These are phyloP conservation scores for Suhomyces xylopsoci DNA, from an alignment of 805 yeast genomes.

Conservation along the genomic window DNA sequence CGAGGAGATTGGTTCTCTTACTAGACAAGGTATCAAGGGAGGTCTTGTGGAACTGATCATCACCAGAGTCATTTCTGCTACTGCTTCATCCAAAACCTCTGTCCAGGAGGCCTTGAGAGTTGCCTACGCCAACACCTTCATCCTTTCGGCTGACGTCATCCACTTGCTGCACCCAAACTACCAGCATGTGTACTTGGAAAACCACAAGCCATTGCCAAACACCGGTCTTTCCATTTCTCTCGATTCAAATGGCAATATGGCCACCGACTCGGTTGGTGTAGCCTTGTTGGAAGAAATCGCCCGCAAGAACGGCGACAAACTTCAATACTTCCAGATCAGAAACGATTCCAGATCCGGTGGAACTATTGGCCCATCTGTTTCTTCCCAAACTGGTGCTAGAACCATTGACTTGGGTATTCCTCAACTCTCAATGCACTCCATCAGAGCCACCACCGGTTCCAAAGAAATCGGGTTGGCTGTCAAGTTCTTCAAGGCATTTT, in stretches of 20 bases:
- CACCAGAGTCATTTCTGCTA: conserved; percentile 44
- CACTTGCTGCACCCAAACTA: conserved; percentile 84
- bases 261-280: conserved; percentile 72
- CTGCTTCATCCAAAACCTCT: conserved; percentile 23
- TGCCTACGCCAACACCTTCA: conserved; percentile 69
- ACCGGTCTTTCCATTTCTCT: conserved; percentile 66
- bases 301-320: conserved; percentile 53
- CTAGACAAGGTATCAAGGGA: conserved; percentile 82
- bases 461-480: conserved; percentile 74
- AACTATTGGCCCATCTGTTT: conserved; percentile 75
- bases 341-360: conserved; percentile 86
- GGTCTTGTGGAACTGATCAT: conserved; percentile 66
- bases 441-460: conserved; percentile 77
- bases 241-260: conserved; percentile 82
- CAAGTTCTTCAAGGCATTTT: conserved; percentile 69
- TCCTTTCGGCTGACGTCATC: conserved; percentile 80
- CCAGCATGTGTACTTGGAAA: conserved; percentile 60
- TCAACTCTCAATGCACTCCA: conserved; percentile 83
- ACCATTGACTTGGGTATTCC: conserved; percentile 82
- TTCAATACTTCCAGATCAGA: conserved; percentile 84
- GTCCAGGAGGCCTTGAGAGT: conserved; percentile 31
- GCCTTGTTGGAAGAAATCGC: conserved; percentile 73
- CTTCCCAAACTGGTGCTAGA: conserved; percentile 66
- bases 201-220: conserved; percentile 80
- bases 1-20: conserved; percentile 80